phyloP scores from a whole-genome alignment of 2,329 filamentous ascomycete species.

The Aspergillus fructus region DNA sequence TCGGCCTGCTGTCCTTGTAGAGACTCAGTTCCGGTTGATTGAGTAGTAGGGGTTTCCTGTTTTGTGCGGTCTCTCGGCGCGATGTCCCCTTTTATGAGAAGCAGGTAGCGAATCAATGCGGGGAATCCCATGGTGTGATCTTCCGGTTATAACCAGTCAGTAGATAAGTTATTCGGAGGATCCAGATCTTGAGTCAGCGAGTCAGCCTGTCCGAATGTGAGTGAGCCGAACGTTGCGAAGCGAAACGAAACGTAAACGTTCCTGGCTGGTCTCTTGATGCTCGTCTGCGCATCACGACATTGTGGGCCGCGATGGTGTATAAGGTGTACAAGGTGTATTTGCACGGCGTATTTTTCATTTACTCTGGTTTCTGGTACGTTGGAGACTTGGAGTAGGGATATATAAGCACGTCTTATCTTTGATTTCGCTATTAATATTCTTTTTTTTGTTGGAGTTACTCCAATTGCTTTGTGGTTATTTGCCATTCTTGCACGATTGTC shows the following conservation, averaged over 20 bases:
- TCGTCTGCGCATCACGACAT: constrained; percentile 5
- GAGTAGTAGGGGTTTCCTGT: background rate
- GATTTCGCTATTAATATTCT: too few species aligned
- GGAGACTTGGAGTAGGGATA: too few species aligned
- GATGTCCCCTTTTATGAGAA: constrained; percentile 1
- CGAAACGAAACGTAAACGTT: background rate
- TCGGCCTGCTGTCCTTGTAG: too few species aligned
- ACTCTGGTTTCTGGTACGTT: background rate
- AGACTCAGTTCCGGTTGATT: too few species aligned
- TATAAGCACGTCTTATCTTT: too few species aligned
- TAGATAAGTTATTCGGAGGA: too few species aligned
- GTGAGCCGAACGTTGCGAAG: background rate
- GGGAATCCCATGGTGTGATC: constrained; percentile 2
- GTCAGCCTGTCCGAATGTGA: background rate
- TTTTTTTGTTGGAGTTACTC: too few species aligned
- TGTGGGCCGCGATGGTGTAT: constrained; percentile 15
- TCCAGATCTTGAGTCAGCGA: background rate
- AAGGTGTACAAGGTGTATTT: background rate
- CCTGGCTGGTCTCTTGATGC: background rate
- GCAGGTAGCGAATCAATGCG: constrained; percentile 2
- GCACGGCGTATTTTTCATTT: background rate
- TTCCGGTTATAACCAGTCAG: background rate
- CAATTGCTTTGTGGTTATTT: too few species aligned
- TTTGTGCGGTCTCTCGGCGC: background rate
- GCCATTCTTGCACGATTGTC: too few species aligned